These are phyloP conservation scores for Falciphora oryzae DNA, from an alignment of 2,329 filamentous ascomycete genomes.

Conservation along the genomic window DNA sequence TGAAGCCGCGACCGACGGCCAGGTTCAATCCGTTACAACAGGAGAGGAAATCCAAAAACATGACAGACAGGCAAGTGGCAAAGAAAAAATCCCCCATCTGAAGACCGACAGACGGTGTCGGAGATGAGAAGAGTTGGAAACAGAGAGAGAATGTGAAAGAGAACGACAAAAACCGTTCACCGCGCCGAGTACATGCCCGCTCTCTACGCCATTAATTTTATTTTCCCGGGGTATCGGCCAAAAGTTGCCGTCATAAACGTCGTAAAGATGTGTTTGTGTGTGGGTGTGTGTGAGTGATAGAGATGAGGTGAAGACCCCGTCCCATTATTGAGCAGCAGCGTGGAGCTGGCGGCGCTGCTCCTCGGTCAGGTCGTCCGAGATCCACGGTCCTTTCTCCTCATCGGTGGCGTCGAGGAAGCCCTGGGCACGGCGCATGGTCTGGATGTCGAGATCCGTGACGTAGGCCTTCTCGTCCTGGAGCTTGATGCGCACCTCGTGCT, in stretches of 20 bases:
- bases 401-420: conserved; percentile 74
- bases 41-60: conserved; percentile 7
- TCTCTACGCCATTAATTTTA: conserved; percentile 6
- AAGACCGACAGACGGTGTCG: conserved; percentile 11
- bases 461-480: conserved; percentile 72
- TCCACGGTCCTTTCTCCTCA: conserved; percentile 83
- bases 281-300: background rate
- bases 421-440: conserved; percentile 82
- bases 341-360: conserved; percentile 35
- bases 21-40: conserved; percentile 3
- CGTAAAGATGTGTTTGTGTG: background rate
- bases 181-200: background rate
- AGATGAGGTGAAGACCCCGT: background rate
- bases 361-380: conserved; percentile 63
- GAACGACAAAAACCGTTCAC: background rate
- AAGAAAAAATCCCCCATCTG: conserved; percentile 4
- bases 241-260: conserved; percentile 1
- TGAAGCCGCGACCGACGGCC: conserved; percentile 12
- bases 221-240: conserved; percentile 1
- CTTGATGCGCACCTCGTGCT: conserved; percentile 86
- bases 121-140: conserved; percentile 4
- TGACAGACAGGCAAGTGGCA: background rate
- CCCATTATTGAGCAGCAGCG: conserved; percentile 8
- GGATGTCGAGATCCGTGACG: conserved; percentile 87
- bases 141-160: conserved; percentile 1